Conservation (phyloP, 768 basidiomycete species). For the Lactarius indigo region DNA sequence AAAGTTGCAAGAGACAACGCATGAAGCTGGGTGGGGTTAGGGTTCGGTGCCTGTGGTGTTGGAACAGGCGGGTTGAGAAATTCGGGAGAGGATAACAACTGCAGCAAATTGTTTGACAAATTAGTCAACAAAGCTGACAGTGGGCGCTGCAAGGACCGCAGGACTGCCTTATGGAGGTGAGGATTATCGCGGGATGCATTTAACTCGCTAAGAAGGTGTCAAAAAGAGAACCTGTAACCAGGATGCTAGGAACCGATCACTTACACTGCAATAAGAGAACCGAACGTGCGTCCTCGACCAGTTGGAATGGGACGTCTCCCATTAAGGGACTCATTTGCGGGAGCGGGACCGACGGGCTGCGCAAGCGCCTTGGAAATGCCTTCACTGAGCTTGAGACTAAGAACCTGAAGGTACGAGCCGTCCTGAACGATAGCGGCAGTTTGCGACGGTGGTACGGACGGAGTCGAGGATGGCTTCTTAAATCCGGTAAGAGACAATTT, state of each 20-base stretch:
- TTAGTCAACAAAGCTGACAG: constrained; percentile 71
- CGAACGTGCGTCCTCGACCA: constrained; percentile 66
- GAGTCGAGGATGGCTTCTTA: constrained; percentile 51
- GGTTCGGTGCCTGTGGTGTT: constrained; percentile 46
- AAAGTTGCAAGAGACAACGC: constrained; percentile 66
- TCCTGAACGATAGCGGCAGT: constrained; percentile 58
- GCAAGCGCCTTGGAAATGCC: constrained; percentile 73
- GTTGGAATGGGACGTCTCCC: constrained; percentile 72
- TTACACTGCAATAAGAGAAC: constrained; percentile 66
- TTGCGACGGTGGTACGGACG: constrained; percentile 34
- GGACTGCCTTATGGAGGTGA: constrained; percentile 63
- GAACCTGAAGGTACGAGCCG: constrained; percentile 74
- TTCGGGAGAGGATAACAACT: constrained; percentile 59
- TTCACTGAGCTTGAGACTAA: constrained; percentile 75
- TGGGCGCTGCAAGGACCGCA: constrained; percentile 72
- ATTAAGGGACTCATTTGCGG: constrained; percentile 49
- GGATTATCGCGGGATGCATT: constrained; percentile 58
- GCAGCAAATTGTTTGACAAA: constrained; percentile 63
- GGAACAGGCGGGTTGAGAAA: constrained; percentile 54
- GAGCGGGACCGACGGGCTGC: constrained; percentile 55
- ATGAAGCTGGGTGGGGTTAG: constrained; percentile 67
- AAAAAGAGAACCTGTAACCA: background rate
- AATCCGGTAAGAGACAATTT: constrained; percentile 60
- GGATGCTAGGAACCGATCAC: constrained; percentile 31
- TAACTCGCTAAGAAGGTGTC: constrained; percentile 53